Conservation (phyloP, 2,329 filamentous ascomycete genomes). For the Seiridium cupressi region DNA sequence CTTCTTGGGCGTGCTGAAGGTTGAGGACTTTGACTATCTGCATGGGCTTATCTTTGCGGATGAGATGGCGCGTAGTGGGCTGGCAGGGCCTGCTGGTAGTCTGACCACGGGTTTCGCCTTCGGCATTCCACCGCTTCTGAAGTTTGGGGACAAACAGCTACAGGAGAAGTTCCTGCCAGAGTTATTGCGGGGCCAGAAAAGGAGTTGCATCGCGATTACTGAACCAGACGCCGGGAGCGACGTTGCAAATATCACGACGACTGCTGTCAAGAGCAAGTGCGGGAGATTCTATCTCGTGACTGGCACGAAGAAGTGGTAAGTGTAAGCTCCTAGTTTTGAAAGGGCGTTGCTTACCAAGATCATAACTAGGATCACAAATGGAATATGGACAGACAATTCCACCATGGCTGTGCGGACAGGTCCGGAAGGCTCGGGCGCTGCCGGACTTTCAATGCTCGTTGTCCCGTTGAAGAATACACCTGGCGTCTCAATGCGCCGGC, state of each 20-base stretch:
- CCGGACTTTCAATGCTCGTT: constrained; percentile 64
- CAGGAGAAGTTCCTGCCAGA: constrained; percentile 68
- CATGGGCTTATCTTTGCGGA: constrained; percentile 70
- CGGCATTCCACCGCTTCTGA: constrained; percentile 68
- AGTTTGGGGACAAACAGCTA: constrained; percentile 61
- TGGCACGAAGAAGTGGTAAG: constrained; percentile 72
- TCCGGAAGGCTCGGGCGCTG: constrained; percentile 51
- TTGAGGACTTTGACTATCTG: constrained; percentile 73
- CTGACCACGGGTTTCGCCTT: constrained; percentile 72
- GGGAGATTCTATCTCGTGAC: constrained; percentile 70
- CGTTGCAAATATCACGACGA: constrained; percentile 71
- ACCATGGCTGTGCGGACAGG: constrained; percentile 75
- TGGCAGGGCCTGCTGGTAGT: constrained; percentile 62
- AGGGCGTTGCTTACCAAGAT: constrained; percentile 19
- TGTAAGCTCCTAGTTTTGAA: background rate
- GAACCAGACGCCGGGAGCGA: constrained; percentile 74
- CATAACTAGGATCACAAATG: constrained; percentile 73
- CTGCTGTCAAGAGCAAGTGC: constrained; percentile 58
- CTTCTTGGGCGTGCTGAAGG: constrained; percentile 62
- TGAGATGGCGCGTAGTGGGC: constrained; percentile 66
- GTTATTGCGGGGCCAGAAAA: constrained; percentile 63
- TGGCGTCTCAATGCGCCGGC: constrained; percentile 65
- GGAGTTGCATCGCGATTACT: constrained; percentile 75
- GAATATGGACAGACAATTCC: constrained; percentile 66
- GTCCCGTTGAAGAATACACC: constrained; percentile 67